Evolutionary conservation across 768 basidiomycete genomes (phyloP), one percentile per base, ranked within the genome.

Genomic region (Russula sp.): DNA sequence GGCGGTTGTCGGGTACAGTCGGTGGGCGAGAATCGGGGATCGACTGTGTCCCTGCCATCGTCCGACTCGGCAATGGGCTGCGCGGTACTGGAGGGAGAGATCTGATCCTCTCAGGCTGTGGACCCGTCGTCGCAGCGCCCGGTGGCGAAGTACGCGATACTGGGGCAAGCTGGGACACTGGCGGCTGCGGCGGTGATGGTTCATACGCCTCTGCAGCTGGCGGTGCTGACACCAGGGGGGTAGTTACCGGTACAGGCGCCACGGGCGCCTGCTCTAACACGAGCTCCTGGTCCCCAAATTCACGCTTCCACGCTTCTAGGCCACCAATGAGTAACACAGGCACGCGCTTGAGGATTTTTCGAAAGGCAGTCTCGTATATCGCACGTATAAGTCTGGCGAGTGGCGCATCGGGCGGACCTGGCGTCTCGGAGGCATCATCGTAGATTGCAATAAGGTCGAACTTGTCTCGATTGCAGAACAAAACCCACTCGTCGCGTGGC

Each of bases 361-460:
- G 76, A 71, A 90, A 92, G 16, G 88, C 88, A 28, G 78, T 79
- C 69, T 89, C 89, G 73, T 83, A 88, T 49, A 97, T 90, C 2
- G 87, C 82, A 11, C 82, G 79, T 59, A 86, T 79, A 26, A 95
- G 81, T 22, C 79, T 72, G 1, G 83, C 79, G n/a, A 90, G 72
- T 0, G 86, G 83, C 0, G 84, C 79, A 11, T 78, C 78, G 22
- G 77, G 73, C 3, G 75, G 73, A 2, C 80, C 82, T 57, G 84
- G 80, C 20, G 78, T 74, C 59, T 82, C 79, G 52, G 90, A 86
- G 34, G 79, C 73, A 56, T 81, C 71, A 73, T 98, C 95, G 73
- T 94, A 94, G 4, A 98, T 77, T 18, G 88, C 90, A 28, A 99
- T 85, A 24, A 95, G 75, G 69, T 97, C 94, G 72, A 91, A 96